Evolutionary conservation across 2,329 filamentous ascomycete species (phyloP).

Genomic region (Teratosphaeria destructans): DNA sequence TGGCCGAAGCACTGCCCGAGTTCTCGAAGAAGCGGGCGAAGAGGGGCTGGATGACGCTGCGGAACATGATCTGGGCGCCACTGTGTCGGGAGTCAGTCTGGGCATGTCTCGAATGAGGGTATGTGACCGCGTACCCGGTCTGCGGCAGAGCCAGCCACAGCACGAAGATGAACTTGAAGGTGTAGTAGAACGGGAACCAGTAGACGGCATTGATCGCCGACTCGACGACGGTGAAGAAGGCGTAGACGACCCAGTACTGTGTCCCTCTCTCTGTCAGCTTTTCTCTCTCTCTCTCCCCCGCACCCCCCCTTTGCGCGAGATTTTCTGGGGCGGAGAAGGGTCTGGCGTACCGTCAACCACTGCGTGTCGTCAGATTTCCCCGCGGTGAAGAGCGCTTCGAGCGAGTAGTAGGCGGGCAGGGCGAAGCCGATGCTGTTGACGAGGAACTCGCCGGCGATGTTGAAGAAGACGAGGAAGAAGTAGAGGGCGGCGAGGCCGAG

Average conservation of each 20-base stretch:
- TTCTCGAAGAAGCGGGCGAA: constrained; percentile 81
- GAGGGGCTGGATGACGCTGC: constrained; percentile 84
- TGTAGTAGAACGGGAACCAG: constrained; percentile 98
- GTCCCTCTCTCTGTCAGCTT: constrained; percentile 1
- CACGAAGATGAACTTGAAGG: constrained; percentile 96
- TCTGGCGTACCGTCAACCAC: constrained; percentile 49
- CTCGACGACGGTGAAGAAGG: constrained; percentile 74
- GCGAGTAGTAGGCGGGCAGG: constrained; percentile 75
- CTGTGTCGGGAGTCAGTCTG: constrained; percentile 36
- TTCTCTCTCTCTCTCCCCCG: background rate
- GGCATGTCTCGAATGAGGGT: background rate
- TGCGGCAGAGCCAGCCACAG: constrained; percentile 95
- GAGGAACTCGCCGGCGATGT: constrained; percentile 78
- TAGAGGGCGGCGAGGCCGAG: constrained; percentile 68
- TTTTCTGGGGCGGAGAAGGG: background rate
- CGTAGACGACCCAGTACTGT: constrained; percentile 78
- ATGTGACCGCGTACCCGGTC: constrained; percentile 59
- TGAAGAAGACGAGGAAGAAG: constrained; percentile 88
- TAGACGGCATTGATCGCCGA: constrained; percentile 76
- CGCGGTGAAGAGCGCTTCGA: constrained; percentile 63
- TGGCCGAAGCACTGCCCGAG: constrained; percentile 64
- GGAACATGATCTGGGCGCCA: constrained; percentile 93
- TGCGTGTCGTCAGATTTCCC: constrained; percentile 71
- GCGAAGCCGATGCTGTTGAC: constrained; percentile 79
- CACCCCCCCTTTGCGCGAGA: background rate